Base-by-base conservation (phyloP, 495 filamentous ascomycete genomes). In the Penicillium tannophilum region DNA sequence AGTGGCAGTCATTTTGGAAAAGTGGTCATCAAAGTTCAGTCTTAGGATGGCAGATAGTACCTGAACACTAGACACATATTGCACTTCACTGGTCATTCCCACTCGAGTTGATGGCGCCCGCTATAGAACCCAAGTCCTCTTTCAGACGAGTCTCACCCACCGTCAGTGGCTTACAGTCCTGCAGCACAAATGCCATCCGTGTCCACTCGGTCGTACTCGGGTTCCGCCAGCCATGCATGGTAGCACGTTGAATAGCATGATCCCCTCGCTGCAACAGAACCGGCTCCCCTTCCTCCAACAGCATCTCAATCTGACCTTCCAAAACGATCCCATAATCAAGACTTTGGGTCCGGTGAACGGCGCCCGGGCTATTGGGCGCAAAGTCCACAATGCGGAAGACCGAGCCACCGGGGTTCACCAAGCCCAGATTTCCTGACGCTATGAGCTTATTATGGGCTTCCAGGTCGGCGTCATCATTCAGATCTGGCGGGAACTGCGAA, bases 291-390 rank as follows among this genome's bases (percentile, higher is more conserved):
- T 84, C 81, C 69, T 92, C 88, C 46, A 77, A 82, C 82, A 89
- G 85, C 73, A 92, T 90, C 67, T 92, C 90, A 49, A 93, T 42
- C 63, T 82, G 67, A 0, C 90, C 90, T 65, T 92, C 89, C n/a
- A 94, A 56, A 26, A 94, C 83, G 55, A 92, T 79, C 4, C 89
- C 89, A 52, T 89, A 92, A 60, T 93, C 90, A 4, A 94, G 70
- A 16, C 81, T 86, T 64, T 86, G 79, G 3, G 90, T 92, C 0
- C 89, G 79, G 58, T 93, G 90, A 82, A 93, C 72, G 2, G 76
- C 36, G 81, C 42, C 87, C 77, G 67, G 86, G 82, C 64, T 80
- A 79, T 52, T 85, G 79, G 75, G 91, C 69, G 52, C 88, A 76
- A 79, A 91, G 86, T 71, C 90, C 64, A 63, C 90, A 78, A 59